phyloP scores from a whole-genome alignment of 495 filamentous ascomycete species.

The Penicillium subrubescens region DNA sequence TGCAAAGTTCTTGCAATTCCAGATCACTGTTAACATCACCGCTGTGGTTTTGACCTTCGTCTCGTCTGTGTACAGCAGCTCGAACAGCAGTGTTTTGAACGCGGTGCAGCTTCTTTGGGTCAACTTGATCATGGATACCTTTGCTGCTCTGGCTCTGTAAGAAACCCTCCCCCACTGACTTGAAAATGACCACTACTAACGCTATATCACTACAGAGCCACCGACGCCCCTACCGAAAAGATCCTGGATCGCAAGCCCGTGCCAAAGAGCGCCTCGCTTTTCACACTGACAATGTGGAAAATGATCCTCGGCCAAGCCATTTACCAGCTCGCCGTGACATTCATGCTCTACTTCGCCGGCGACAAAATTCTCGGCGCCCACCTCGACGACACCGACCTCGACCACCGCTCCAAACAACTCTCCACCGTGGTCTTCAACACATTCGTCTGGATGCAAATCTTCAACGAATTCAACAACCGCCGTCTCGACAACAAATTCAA shows the following conservation, averaged over 20 bases:
- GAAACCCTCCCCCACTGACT: not conserved
- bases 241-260: slow-evolving; percentile 84
- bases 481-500: slow-evolving; percentile 88
- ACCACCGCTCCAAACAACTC: slow-evolving; percentile 47
- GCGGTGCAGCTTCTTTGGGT: slow-evolving; percentile 91
- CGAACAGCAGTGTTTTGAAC: slow-evolving; percentile 72
- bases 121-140: slow-evolving; percentile 93
- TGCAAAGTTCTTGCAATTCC: slow-evolving; percentile 88
- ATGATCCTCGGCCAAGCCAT: slow-evolving; percentile 89
- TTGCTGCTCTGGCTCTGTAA: slow-evolving; percentile 76
- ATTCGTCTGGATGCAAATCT: slow-evolving; percentile 97
- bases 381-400: slow-evolving; percentile 42
- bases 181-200: slow-evolving; percentile 10
- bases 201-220: slow-evolving; percentile 52
- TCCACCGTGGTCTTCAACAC: slow-evolving; percentile 87
- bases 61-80: slow-evolving; percentile 69
- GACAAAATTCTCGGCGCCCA: slow-evolving; percentile 55
- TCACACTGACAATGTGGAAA: slow-evolving; percentile 91
- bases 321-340: slow-evolving; percentile 77
- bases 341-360: slow-evolving; percentile 76
- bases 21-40: slow-evolving; percentile 89
- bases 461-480: slow-evolving; percentile 93
- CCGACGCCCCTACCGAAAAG: slow-evolving; percentile 77
- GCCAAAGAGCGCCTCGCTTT: slow-evolving; percentile 72
- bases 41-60: slow-evolving; percentile 84